Evolutionary conservation across 2,329 filamentous ascomycete genomes (phyloP), one percentile per base, ranked within the genome.

Genomic region (Aureobasidium sp.): DNA sequence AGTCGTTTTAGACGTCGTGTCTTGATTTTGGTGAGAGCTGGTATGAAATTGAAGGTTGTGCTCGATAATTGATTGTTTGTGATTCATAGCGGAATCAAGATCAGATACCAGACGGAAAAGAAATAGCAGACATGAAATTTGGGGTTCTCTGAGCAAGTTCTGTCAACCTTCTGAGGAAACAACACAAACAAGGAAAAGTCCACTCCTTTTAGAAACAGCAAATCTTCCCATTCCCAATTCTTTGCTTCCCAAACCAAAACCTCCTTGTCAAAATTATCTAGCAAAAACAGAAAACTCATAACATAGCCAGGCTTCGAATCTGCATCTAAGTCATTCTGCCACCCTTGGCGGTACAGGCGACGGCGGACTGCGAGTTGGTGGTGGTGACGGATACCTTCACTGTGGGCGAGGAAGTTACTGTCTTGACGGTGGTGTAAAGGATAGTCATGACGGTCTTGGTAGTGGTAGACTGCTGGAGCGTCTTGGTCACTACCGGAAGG

Each of bases 271-370:
- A 3, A 44, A 26, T 2, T 20, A 12, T 24, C 20, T 10, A 44
- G 24, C 9, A 24, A 44, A n/a, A 44, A 20, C 41, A 34, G 12
- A 7, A 24, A 12, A 24, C 9, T 34, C 7, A 2, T 20, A 44
- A 26, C 24, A 4, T 34, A 20, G 37, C 36, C 36, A 13, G 20
- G 20, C 20, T 5, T 6, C n/a, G 32, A 29, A 41, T 3, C 34
- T 9, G 15, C n/a, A 15, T 61, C 36, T 63, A 61, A n/a, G 26
- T 29, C 66, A 66, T 62, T 27, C 61, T 64, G 15, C 67, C 67
- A 41, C 67, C 67, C 63, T 66, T 66, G 10, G 63, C 63, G 26
- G 63, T 64, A 59, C 67, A 68, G 9, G 64, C 61, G 7, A 48
- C 43, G 4, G 65, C 64, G 32, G 61, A 53, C 26, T 26, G 26